Base-by-base conservation (phyloP, 1,139 yeast species). In the Debaryomyces sp. region DNA sequence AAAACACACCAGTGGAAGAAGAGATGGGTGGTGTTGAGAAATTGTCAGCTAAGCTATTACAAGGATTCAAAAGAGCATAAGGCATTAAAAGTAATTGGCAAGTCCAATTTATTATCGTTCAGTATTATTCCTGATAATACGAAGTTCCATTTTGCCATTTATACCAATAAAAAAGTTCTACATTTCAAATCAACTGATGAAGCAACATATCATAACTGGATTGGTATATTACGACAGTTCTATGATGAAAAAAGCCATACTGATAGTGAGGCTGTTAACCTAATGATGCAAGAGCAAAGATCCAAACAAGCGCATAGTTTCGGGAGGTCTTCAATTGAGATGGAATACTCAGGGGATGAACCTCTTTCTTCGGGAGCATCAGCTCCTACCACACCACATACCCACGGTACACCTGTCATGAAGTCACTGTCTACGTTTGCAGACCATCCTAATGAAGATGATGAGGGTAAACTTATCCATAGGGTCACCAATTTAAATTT, bases 1-100 rank as follows among this genome's bases (percentile, higher is more conserved):
- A 60, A 53, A 43, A 63, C 70, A 7, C 64, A 62, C 45, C 64
- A 59, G 43, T 81, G 85, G 85, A 75, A 73, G 55, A 68, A 71
- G 50, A 64, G 72, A 35, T 84, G 89, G 89, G 80, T 81, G 53
- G 85, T 82, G 2, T 66, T 84, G n/a, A 66, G 89, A 35, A 68
- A 70, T 17, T 70, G 76, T 44, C 87, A 81, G 57, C 66, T 84
- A 34, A 71, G 84, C 13, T 81, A 79, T 60, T 84, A 84, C 61
- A 82, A 82, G 57, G 85, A 82, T 56, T 72, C 76, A 13, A 66
- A 73, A 35, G 89, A 84, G 57, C 76, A 81, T 59, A 80, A 81
- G 59, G 82, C 87, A 0, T 67, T 74, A 40, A 71, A 68, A 44
- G 84, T 84, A 10, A 68, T 82, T 17, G 57, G 55, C 46, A 47